phyloP scores from a whole-genome alignment of 2,329 filamentous ascomycete genomes.

The Ascochyta lentis region DNA sequence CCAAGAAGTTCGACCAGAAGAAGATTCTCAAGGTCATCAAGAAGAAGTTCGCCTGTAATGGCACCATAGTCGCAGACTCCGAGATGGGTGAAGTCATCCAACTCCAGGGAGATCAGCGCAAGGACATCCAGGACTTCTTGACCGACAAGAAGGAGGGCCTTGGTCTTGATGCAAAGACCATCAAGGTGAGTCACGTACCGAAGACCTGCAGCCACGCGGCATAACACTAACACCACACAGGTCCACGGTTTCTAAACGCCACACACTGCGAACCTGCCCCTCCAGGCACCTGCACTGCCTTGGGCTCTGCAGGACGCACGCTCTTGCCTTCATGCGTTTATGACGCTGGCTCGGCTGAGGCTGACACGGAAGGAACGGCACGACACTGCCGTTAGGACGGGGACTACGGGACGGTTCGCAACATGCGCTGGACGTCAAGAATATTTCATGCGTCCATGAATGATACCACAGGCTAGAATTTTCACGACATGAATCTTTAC shows the following conservation, averaged over 20 bases:
- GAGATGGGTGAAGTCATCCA: slow-evolving; percentile 99
- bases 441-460: slow-evolving; percentile 16
- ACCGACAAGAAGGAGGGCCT: slow-evolving; percentile 94
- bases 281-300: slow-evolving; percentile 14
- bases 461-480: slow-evolving; percentile 18
- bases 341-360: slow-evolving; percentile 8
- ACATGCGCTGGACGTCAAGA: slow-evolving; percentile 12
- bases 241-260: slow-evolving; percentile 46
- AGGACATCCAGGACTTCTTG: slow-evolving; percentile 97
- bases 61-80: slow-evolving; percentile 93
- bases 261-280: slow-evolving; percentile 23
- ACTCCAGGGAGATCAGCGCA: slow-evolving; percentile 98
- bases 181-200: slow-evolving; percentile 70
- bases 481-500: slow-evolving; percentile 14
- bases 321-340: slow-evolving; percentile 8
- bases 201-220: neutral
- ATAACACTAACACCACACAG: slow-evolving; percentile 19
- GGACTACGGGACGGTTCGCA: slow-evolving; percentile 9
- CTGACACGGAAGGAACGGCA: slow-evolving; percentile 16
- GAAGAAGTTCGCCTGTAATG: slow-evolving; percentile 99
- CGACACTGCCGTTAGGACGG: slow-evolving; percentile 9
- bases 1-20: slow-evolving; percentile 99
- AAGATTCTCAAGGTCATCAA: slow-evolving; percentile 99
- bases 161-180: slow-evolving; percentile 93
- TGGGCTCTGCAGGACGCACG: slow-evolving; percentile 4